Conservation (phyloP, 1,284 basidiomycete genomes). For the Ustilago loliicola region DNA sequence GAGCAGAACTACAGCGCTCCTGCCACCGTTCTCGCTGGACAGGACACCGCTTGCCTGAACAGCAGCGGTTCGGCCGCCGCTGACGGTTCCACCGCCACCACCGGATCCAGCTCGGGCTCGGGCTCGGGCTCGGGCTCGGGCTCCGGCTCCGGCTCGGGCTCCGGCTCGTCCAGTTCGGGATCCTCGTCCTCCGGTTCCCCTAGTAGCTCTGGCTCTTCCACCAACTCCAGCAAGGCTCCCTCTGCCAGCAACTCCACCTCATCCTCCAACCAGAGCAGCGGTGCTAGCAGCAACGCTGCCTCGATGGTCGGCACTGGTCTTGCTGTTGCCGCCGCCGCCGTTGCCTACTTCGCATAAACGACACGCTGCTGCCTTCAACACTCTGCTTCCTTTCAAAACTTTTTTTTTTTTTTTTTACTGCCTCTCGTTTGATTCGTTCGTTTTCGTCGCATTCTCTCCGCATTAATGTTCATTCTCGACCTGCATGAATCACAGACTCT, state of each 20-base stretch:
- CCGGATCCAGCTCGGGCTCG: slow-evolving; percentile 13
- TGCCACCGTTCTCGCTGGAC: slow-evolving; percentile 33
- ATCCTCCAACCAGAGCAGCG: slow-evolving; percentile 32
- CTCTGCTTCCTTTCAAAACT: background rate
- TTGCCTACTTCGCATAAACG: slow-evolving; percentile 36
- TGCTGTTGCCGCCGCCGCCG: slow-evolving; percentile 35
- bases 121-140: slow-evolving; percentile 4
- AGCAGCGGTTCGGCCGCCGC: slow-evolving; percentile 20
- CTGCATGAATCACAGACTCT: slow-evolving; percentile 23
- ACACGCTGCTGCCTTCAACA: background rate
- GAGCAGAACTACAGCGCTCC: slow-evolving; percentile 29
- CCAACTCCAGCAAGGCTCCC: slow-evolving; percentile 9
- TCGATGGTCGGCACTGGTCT: slow-evolving; percentile 37
- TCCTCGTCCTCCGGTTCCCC: slow-evolving; percentile 5
- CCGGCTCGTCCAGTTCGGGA: slow-evolving; percentile 15
- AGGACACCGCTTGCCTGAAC: slow-evolving; percentile 36
- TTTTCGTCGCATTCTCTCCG: slow-evolving; percentile 33
- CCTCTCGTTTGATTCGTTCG: slow-evolving; percentile 4
- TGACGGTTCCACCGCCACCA: slow-evolving; percentile 20
- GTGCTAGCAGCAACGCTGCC: slow-evolving; percentile 28
- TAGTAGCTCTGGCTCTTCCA: background rate
- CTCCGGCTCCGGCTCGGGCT: slow-evolving; percentile 23
- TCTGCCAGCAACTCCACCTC: slow-evolving; percentile 11
- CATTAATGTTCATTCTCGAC: slow-evolving; percentile 33
- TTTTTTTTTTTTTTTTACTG: background rate